phyloP scores from a whole-genome alignment of 768 basidiomycete genomes.

The Russula earlei region DNA sequence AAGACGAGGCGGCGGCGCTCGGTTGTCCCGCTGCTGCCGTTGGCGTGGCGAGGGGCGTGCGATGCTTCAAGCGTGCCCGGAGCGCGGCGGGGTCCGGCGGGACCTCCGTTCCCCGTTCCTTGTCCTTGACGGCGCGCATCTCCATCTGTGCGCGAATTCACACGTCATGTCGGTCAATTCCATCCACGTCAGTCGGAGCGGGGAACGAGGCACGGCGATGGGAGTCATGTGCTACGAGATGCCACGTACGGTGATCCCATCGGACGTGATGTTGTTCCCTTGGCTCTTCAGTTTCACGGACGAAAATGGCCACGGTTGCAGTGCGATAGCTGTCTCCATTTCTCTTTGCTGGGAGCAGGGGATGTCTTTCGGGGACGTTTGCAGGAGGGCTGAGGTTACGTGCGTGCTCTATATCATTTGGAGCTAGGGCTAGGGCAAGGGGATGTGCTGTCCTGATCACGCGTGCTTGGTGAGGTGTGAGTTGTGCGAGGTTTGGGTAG shows the following conservation, averaged over 20 bases:
- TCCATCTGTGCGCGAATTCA: neutral
- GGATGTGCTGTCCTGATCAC: neutral
- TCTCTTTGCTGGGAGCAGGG: neutral
- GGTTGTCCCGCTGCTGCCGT: no score
- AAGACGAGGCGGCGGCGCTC: neutral
- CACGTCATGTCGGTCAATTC: no score
- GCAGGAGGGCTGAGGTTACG: neutral
- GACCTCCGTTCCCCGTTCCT: neutral
- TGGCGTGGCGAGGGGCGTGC: neutral
- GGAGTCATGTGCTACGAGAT: neutral
- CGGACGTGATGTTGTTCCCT: neutral
- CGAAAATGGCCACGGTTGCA: neutral
- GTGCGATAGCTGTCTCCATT: neutral
- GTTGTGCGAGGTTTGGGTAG: no score
- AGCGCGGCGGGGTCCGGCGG: neutral
- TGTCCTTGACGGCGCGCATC: neutral
- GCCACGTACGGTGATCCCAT: constrained; percentile 3
- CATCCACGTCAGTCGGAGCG: no score
- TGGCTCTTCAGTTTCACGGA: neutral
- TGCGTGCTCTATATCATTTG: neutral
- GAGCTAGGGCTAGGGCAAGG: constrained; percentile 5
- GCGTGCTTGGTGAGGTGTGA: no score
- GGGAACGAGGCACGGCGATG: no score
- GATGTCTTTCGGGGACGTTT: neutral
- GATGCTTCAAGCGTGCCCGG: constrained; percentile 9